Conservation (phyloP, 176 grass and related monocot species). For the Oryza punctata region DNA sequence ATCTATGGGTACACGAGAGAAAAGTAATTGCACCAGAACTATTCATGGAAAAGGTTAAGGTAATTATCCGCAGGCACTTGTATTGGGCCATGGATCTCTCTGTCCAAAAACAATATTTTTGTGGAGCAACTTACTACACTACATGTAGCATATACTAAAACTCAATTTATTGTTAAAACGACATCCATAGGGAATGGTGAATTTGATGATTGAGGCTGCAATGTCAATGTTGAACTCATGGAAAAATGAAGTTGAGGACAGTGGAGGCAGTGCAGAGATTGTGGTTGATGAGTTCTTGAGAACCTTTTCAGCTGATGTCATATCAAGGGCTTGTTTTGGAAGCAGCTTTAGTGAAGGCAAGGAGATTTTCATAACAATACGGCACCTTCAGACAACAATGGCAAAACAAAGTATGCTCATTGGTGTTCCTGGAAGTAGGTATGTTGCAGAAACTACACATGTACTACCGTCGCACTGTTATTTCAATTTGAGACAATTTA, state of each 20-base stretch:
- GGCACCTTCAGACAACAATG: conserved; percentile 60
- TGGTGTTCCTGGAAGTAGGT: conserved; percentile 62
- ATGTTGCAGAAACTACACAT: conserved; percentile 4
- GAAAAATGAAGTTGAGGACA: conserved; percentile 45
- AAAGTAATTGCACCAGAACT: conserved; percentile 79
- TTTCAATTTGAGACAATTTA: not conserved
- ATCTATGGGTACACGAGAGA: conserved; percentile 72
- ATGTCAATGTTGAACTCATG: conserved; percentile 50
- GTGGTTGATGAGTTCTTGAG: conserved; percentile 69
- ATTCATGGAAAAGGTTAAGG: conserved; percentile 92
- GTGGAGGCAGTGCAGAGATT: conserved; percentile 60
- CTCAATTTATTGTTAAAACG: not conserved
- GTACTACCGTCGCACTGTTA: not conserved
- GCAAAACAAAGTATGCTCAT: conserved; percentile 57
- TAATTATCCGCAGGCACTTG: conserved; percentile 36
- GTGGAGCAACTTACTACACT: not conserved
- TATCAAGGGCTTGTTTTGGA: conserved; percentile 78
- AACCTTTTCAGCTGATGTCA: conserved; percentile 76
- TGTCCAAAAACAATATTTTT: conserved; percentile 1
- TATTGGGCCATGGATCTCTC: not conserved
- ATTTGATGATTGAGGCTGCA: conserved; percentile 58
- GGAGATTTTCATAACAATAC: conserved; percentile 71
- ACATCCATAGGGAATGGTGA: conserved; percentile 62
- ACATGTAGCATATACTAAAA: not conserved
- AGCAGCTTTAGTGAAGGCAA: conserved; percentile 64